Evolutionary conservation across 2,329 filamentous ascomycete species (phyloP).

Genomic region (Pseudocercospora fuligena): DNA sequence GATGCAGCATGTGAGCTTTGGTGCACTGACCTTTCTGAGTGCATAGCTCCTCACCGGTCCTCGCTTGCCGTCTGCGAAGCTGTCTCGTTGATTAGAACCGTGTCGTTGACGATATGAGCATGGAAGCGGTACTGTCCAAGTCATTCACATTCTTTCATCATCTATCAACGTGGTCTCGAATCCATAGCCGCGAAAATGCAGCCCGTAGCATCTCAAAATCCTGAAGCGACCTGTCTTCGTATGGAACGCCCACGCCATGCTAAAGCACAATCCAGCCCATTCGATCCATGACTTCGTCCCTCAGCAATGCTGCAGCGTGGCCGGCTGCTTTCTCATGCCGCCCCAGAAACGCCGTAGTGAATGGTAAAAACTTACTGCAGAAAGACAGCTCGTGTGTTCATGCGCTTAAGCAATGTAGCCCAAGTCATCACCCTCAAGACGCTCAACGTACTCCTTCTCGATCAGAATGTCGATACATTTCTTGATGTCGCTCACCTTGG

Average conservation of each 20-base stretch:
- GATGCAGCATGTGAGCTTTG: not conserved
- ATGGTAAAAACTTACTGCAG: not conserved
- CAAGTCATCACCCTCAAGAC: slow-evolving; percentile 89
- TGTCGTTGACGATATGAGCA: not conserved
- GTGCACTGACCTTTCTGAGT: not conserved
- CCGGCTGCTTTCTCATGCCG: slow-evolving; percentile 11
- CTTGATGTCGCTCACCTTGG: slow-evolving; percentile 95
- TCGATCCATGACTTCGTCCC: slow-evolving; percentile 14
- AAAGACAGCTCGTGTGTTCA: slow-evolving; percentile 7
- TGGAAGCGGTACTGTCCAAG: not conserved
- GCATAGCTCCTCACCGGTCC: not conserved
- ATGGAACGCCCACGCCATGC: slow-evolving; percentile 39
- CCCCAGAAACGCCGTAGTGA: slow-evolving; percentile 3
- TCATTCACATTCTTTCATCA: slow-evolving; percentile 4
- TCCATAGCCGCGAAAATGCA: slow-evolving; percentile 2
- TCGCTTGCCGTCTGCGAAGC: not conserved
- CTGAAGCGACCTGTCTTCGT: slow-evolving; percentile 6
- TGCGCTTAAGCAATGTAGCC: slow-evolving; percentile 79
- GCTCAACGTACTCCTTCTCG: slow-evolving; percentile 98
- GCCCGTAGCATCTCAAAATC: not conserved
- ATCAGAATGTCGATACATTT: slow-evolving; percentile 99
- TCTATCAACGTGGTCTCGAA: not conserved
- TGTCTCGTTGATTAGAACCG: not conserved
- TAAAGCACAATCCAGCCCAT: slow-evolving; percentile 24
- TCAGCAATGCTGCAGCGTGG: slow-evolving; percentile 17